Evolutionary conservation across 495 filamentous ascomycete species (phyloP), one percentile per base, ranked within the genome.

Genomic region (Beverwykella pulmonaria): DNA sequence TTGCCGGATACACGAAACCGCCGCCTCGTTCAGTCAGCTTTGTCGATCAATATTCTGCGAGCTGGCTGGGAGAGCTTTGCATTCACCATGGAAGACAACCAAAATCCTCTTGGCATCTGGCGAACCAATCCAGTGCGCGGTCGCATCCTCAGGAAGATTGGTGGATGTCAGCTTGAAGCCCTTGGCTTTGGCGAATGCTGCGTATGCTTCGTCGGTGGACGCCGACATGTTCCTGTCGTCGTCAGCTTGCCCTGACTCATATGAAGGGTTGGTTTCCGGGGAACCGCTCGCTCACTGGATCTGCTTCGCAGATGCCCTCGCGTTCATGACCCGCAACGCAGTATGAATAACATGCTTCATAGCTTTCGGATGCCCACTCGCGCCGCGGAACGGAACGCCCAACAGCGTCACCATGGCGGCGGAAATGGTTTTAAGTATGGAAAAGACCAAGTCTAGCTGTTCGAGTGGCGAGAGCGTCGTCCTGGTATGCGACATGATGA

Each of bases 1-100:
- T 55, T 22, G 53, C 53, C 53, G 53, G 53, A 55, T 55, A 55
- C 53, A 55, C 53, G 53, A 55, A 55, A 55, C 53, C 25, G 53
- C 26, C 53, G 19, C 53, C 53, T 55, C 19, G 53, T 55, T 36
- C 25, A 25, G 53, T 55, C 53, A 55, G 53, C 27, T 32, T 55
- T 55, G 53, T 55, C 27, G 53, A 36, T 36, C 27, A 25, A 30
- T 32, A 32, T 55, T 36, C 30, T 55, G 53, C 26, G 27, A 36
- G 53, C 30, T 55, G 26, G 53, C 53, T 32, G 12, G 53, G n/a
- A 20, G 30, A 55, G 26, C 30, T 55, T 55, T 36, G 30, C 53
- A 55, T 25, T 55, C 27, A 36, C 53, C 53, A 55, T 55, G 53
- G 30, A 55, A 55, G 53, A 55, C 30, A 10, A 55, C 53, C 27